phyloP scores from a whole-genome alignment of 805 yeast species.

The Wickerhamiella kurtzmanii region DNA sequence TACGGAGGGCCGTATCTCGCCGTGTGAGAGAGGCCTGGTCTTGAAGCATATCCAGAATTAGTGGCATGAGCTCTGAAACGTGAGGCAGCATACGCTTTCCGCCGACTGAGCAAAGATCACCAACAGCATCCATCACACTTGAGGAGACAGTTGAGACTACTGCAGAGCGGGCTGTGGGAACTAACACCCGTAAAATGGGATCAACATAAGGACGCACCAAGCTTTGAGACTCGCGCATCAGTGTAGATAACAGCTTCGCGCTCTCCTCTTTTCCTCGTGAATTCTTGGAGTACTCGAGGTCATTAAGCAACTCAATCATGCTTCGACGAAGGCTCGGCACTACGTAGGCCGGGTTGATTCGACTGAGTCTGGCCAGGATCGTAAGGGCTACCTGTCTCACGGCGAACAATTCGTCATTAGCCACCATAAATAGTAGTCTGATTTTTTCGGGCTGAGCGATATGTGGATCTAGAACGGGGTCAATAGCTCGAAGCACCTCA shows the following conservation, averaged over 20 bases:
- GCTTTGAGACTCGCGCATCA: conserved; percentile 65
- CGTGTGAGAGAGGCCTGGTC: conserved; percentile 84
- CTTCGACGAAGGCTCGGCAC: conserved; percentile 85
- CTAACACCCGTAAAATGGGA: conserved; percentile 73
- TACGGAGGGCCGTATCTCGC: conserved; percentile 76
- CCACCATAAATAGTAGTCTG: conserved; percentile 66
- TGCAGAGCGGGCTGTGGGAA: conserved; percentile 60
- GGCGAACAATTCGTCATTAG: conserved; percentile 80
- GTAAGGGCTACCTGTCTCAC: conserved; percentile 67
- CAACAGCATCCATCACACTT: conserved; percentile 72
- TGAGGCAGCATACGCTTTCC: conserved; percentile 72
- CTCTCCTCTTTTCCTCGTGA: conserved; percentile 75
- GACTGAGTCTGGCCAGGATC: conserved; percentile 70
- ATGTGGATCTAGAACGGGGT: conserved; percentile 74
- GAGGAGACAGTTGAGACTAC: conserved; percentile 68
- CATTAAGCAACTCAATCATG: conserved; percentile 70
- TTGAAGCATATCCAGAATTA: conserved; percentile 73
- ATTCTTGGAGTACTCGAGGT: conserved; percentile 67
- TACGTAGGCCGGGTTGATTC: conserved; percentile 87
- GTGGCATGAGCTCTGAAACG: conserved; percentile 68
- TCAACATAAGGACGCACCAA: conserved; percentile 83
- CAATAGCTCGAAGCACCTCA: conserved; percentile 61
- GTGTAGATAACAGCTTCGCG: conserved; percentile 55
- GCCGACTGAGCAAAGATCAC: conserved; percentile 77
- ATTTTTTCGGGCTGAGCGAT: conserved; percentile 89